Base-by-base conservation (phyloP, 495 filamentous ascomycete species). In the Filosporella fistucella region DNA sequence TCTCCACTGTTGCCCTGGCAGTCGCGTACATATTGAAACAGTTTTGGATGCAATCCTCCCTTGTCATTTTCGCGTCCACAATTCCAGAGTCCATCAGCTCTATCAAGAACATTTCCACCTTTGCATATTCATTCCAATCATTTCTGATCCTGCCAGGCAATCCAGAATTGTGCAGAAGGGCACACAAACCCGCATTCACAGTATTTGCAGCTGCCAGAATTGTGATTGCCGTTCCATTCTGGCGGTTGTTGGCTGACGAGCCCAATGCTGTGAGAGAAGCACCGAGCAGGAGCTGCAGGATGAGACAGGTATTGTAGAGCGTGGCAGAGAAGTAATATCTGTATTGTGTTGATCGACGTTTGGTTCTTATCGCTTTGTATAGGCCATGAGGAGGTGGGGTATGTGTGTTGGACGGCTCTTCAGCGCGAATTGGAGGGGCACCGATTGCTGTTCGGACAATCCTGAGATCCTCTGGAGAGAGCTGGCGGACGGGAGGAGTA, bases 161-260 rank as follows among this genome's bases (percentile, higher is more conserved):
- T 0, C 54, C 54, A 9, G 37, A 45, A 43, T 52, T 52, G 33
- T 57, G 47, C 37, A 52, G 8, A n/a, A 57, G 21, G 1, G 54
- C 54, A 10, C 52, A 14, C 13, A 57, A 22, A 4, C 54, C 54
- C 7, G 54, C 54, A 40, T 35, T 41, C 0, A 52, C 45, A 6
- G 54, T 57, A 42, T 52, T 57, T 0, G 40, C 36, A 11, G 54
- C 49, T 1, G 48, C 54, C 1, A 57, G 17, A 3, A 49, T 22
- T 4, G 54, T 57, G 36, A 57, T 49, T 4, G 5, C n/a, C 14
- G 23, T 9, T 5, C 18, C 4, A 21, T 38, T 16, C 17, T 21
- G 8, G 35, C 9, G 17, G 13, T 16, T 22, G 18, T n/a, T 38
- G 5, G 32, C n/a, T 8, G 28, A 30, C 8, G 28, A 35, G 18